Conservation (phyloP, 768 basidiomycete genomes). For the Hericium erinaceus region DNA sequence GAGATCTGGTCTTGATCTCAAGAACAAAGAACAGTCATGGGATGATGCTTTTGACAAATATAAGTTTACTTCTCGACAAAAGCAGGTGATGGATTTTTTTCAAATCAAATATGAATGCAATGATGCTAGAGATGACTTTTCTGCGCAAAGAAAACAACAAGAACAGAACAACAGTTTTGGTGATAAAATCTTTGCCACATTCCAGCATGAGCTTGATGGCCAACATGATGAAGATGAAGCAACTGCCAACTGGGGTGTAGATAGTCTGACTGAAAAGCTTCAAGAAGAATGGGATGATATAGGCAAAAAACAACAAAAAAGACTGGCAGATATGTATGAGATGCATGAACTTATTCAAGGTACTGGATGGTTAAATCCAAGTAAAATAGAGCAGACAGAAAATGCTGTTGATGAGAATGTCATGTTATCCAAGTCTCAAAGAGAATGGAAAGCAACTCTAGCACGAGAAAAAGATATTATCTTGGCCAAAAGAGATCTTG, state of each 20-base stretch:
- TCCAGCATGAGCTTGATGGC: neutral
- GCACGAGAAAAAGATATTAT: neutral
- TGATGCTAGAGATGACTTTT: slow-evolving; percentile 27
- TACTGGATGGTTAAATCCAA: neutral
- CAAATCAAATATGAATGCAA: slow-evolving; percentile 28
- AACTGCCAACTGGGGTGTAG: neutral
- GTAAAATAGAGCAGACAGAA: neutral
- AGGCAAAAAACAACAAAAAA: neutral
- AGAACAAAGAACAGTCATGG: slow-evolving; percentile 13
- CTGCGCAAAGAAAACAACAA: slow-evolving; percentile 11
- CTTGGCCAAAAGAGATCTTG: neutral
- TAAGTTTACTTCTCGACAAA: slow-evolving; percentile 10
- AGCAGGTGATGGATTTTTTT: slow-evolving; percentile 21
- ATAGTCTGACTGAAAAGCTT: neutral
- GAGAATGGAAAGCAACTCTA: neutral
- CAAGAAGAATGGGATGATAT: neutral
- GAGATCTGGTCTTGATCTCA: slow-evolving; percentile 1
- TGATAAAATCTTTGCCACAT: neutral
- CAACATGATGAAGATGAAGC: neutral
- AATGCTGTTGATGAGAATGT: neutral
- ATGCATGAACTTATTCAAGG: neutral
- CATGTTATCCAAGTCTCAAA: neutral
- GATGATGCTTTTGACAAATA: slow-evolving; percentile 15
- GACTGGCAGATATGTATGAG: neutral
- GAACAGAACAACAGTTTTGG: neutral